Conservation (phyloP, 495 filamentous ascomycete species). For the Daldinia bambusicola region DNA sequence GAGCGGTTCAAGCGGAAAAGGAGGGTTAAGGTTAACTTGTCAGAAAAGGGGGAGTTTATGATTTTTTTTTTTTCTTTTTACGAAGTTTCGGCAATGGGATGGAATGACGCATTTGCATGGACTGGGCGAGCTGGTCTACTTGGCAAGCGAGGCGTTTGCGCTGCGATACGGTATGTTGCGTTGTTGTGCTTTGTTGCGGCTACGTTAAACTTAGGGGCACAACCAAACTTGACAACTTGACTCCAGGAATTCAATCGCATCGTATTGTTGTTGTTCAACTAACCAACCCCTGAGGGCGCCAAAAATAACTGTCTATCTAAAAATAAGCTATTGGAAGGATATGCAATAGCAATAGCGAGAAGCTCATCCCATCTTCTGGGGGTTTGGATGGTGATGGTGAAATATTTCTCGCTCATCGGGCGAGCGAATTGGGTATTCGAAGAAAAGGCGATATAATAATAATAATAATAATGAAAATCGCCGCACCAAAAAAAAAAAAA, state of each 20-base stretch:
- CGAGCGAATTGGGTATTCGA: no score
- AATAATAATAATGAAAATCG: no score
- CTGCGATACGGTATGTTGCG: not conserved
- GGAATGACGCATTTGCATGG: not conserved
- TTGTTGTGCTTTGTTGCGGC: not conserved
- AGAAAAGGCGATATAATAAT: no score
- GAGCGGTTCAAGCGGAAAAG: not conserved
- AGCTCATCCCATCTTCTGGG: no score
- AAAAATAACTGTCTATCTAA: not conserved
- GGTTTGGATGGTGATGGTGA: no score
- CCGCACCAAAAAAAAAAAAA: no score
- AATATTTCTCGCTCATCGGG: no score
- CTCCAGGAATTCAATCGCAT: not conserved
- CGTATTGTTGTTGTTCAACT: not conserved
- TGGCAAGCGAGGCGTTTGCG: not conserved
- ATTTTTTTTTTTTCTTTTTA: no score
- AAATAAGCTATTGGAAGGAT: not conserved
- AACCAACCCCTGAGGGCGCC: not conserved
- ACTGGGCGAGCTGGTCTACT: not conserved
- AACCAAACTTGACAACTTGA: not conserved
- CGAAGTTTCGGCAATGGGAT: not conserved
- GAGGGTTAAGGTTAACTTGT: not conserved
- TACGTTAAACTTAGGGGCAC: not conserved
- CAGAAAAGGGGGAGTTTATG: not conserved
- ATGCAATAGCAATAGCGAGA: no score